Conservation (phyloP, 228 moss, liverwort and hornwort genomes). For the Sphagnum magellanicum region DNA sequence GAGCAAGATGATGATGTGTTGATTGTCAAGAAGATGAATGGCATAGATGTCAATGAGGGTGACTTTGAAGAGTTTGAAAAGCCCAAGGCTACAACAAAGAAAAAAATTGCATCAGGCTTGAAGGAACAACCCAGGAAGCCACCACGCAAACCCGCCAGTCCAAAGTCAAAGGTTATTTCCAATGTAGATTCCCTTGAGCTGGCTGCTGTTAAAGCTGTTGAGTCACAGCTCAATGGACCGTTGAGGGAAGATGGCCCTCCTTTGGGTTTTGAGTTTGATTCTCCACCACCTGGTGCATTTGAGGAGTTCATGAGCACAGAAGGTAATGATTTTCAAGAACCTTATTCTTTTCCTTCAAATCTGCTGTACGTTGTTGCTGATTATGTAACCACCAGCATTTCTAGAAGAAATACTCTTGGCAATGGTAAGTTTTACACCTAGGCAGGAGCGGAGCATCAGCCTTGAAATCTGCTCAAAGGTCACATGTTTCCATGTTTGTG, state of each 20-base stretch:
- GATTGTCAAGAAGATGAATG: constrained; percentile 22
- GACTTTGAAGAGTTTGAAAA: constrained; percentile 5
- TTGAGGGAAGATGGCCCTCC: constrained; percentile 56
- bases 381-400: too few species aligned
- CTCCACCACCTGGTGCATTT: constrained; percentile 58
- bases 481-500: too few species aligned
- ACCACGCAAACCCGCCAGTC: constrained; percentile 21
- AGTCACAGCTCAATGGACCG: constrained; percentile 37
- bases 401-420: too few species aligned
- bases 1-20: constrained; percentile 35
- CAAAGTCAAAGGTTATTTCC: constrained; percentile 25
- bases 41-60: constrained; percentile 14
- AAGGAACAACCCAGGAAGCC: constrained; percentile 17
- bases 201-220: constrained; percentile 7
- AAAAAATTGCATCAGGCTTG: constrained; percentile 12
- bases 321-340: constrained; percentile 10
- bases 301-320: constrained; percentile 11
- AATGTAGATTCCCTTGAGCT: constrained; percentile 6
- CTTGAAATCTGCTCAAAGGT: too few species aligned
- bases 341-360: too few species aligned
- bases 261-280: constrained; percentile 65
- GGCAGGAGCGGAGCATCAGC: too few species aligned
- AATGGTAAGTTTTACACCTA: too few species aligned
- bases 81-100: constrained; percentile 15
- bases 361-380: too few species aligned